Conservation (phyloP, 2,329 filamentous ascomycete species). For the Allantophomopsis cytisporea region DNA sequence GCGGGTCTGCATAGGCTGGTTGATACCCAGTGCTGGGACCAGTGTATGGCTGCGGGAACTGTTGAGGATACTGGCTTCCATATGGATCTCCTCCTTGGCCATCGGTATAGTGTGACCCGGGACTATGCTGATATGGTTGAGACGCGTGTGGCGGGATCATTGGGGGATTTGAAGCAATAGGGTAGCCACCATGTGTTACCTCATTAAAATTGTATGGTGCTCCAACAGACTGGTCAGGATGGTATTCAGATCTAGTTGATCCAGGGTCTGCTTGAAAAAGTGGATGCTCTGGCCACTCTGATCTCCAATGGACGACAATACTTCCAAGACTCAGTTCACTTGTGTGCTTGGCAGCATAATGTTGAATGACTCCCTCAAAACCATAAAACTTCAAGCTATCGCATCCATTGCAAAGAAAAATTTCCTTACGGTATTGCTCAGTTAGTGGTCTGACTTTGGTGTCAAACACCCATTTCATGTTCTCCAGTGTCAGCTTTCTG, state of each 20-base stretch:
- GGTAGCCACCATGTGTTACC: slow-evolving; percentile 12
- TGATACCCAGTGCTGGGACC: slow-evolving; percentile 12
- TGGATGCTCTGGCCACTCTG: slow-evolving; percentile 66
- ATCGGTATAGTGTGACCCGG: slow-evolving; percentile 19
- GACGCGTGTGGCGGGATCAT: slow-evolving; percentile 8
- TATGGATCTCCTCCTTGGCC: slow-evolving; percentile 19
- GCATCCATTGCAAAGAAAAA: slow-evolving; percentile 65
- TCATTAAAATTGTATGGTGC: slow-evolving; percentile 15
- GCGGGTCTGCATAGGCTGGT: slow-evolving; percentile 12
- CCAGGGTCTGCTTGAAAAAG: slow-evolving; percentile 54
- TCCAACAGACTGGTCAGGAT: slow-evolving; percentile 16
- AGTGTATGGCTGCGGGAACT: slow-evolving; percentile 11
- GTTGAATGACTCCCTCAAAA: slow-evolving; percentile 69
- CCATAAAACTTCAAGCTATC: slow-evolving; percentile 56
- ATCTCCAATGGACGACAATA: slow-evolving; percentile 64
- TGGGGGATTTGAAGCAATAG: slow-evolving; percentile 10
- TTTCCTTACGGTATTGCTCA: slow-evolving; percentile 50
- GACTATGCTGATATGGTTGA: slow-evolving; percentile 15
- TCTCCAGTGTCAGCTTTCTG: slow-evolving; percentile 59
- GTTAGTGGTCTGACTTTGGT: slow-evolving; percentile 60
- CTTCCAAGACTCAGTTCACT: slow-evolving; percentile 54
- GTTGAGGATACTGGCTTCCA: slow-evolving; percentile 15
- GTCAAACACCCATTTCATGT: slow-evolving; percentile 80
- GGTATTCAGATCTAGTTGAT: slow-evolving; percentile 20
- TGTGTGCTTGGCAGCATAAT: slow-evolving; percentile 75